Percentiles rank a stretch among this genome's conserved stretches.
Evolutionary conservation across 2,329 filamentous ascomycete genomes (phyloP).

Genomic region (Colletotrichum tanaceti): DNA sequence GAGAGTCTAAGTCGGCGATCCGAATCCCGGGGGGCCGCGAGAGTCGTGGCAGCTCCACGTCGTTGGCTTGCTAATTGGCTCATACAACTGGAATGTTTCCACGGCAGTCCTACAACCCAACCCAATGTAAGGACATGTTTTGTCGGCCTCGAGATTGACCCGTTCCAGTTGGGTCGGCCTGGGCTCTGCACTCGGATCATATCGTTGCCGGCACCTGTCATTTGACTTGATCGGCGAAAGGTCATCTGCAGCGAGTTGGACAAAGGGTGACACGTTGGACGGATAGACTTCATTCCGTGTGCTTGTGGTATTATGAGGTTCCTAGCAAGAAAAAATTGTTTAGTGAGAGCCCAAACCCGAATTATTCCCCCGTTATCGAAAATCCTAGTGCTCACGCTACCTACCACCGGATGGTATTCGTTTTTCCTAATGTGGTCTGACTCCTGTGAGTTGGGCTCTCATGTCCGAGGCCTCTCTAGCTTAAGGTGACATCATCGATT

Average conservation of each 20-base stretch:
- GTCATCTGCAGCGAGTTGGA: background rate
- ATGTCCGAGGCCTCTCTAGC: too few relatives aligned
- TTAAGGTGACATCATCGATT: too few relatives aligned
- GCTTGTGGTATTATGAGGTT: too few relatives aligned
- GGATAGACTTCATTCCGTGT: background rate
- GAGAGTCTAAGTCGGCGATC: conserved; percentile 17
- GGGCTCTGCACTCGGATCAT: background rate
- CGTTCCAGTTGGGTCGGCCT: background rate
- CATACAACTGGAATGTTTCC: conserved; percentile 18
- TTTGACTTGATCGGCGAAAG: background rate
- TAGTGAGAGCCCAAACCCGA: background rate
- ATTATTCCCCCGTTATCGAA: background rate
- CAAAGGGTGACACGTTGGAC: background rate
- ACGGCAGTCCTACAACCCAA: background rate
- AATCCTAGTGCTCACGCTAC: too few relatives aligned
- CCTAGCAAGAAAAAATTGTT: background rate
- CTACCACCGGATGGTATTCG: too few relatives aligned
- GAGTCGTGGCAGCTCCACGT: conserved; percentile 1
- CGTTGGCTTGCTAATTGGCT: background rate
- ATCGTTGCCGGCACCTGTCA: background rate
- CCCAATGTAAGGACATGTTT: background rate
- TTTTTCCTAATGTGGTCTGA: too few relatives aligned
- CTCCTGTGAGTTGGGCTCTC: too few relatives aligned
- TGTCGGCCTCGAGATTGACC: background rate
- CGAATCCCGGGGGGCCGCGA: background rate